phyloP scores from a whole-genome alignment of 768 basidiomycete species.

The Cyathus striatus region DNA sequence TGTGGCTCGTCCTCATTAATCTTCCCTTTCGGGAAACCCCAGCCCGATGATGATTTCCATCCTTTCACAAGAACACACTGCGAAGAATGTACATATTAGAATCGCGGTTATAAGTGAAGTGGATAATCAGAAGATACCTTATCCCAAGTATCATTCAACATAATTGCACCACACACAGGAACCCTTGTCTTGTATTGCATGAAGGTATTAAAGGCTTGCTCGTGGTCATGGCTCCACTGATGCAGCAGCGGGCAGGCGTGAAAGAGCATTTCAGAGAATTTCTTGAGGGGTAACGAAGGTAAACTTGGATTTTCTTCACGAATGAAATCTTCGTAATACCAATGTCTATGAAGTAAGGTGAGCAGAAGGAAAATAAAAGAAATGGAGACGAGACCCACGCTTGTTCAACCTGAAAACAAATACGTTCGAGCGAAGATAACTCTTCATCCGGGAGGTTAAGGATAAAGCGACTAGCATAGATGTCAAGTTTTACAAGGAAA shows the following conservation, averaged over 20 bases:
- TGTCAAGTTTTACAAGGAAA: neutral
- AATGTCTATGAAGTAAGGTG: constrained; percentile 64
- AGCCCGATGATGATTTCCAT: constrained; percentile 94
- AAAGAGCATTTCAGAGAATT: constrained; percentile 91
- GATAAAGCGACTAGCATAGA: constrained; percentile 74
- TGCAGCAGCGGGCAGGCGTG: constrained; percentile 77
- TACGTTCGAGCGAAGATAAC: constrained; percentile 82
- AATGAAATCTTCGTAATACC: constrained; percentile 99
- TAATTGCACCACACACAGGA: constrained; percentile 95
- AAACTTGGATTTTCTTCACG: constrained; percentile 86
- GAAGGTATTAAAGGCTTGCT: constrained; percentile 82
- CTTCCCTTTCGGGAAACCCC: constrained; percentile 99
- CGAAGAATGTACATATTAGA: neutral
- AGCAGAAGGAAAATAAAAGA: constrained; percentile 5
- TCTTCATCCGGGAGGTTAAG: constrained; percentile 95
- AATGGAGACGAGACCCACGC: constrained; percentile 57
- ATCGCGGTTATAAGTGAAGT: constrained; percentile 1
- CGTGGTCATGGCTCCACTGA: constrained; percentile 81
- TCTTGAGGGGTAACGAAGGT: constrained; percentile 84
- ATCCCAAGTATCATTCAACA: constrained; percentile 88
- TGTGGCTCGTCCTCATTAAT: constrained; percentile 92
- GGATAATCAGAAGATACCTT: constrained; percentile 82
- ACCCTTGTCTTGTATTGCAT: constrained; percentile 96
- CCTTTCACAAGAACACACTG: constrained; percentile 98
- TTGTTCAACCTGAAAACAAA: constrained; percentile 99